Evolutionary conservation across 768 basidiomycete species (phyloP).

Genomic region (Suillus occidentalis): DNA sequence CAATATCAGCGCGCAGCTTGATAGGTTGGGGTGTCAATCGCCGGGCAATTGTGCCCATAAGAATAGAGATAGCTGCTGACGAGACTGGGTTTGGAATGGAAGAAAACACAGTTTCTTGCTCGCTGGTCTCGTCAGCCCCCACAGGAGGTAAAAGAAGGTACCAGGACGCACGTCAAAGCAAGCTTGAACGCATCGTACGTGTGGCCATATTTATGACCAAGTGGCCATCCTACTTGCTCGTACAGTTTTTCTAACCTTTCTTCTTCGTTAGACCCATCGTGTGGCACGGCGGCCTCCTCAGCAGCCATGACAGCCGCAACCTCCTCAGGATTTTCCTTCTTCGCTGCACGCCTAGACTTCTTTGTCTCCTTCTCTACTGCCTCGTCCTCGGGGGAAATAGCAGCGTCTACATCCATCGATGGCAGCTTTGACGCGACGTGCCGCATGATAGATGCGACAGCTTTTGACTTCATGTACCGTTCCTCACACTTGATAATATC

Average conservation of each 20-base stretch:
- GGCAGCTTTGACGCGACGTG: slow-evolving; percentile 87
- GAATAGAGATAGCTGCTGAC: slow-evolving; percentile 55
- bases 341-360: slow-evolving; percentile 43
- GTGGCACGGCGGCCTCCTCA: slow-evolving; percentile 28
- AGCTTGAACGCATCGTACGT: slow-evolving; percentile 98
- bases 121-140: slow-evolving; percentile 37
- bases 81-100: slow-evolving; percentile 60
- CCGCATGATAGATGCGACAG: slow-evolving; percentile 89
- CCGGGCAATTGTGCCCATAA: slow-evolving; percentile 85
- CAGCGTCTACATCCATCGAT: slow-evolving; percentile 32
- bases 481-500: slow-evolving; percentile 99
- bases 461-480: slow-evolving; percentile 96
- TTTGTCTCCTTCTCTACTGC: slow-evolving; percentile 50
- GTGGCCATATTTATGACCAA: slow-evolving; percentile 90
- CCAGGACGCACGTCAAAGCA: slow-evolving; percentile 74
- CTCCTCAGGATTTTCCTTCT: slow-evolving; percentile 46
- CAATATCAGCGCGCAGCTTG: slow-evolving; percentile 97
- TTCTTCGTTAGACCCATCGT: slow-evolving; percentile 59
- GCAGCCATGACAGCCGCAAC: slow-evolving; percentile 45
- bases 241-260: slow-evolving; percentile 84
- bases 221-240: slow-evolving; percentile 90
- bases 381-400: slow-evolving; percentile 26
- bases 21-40: slow-evolving; percentile 97
- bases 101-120: slow-evolving; percentile 79
- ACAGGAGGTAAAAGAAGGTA: background rate